Conservation (phyloP, 495 filamentous ascomycete species). For the Bombardia bombarda region DNA sequence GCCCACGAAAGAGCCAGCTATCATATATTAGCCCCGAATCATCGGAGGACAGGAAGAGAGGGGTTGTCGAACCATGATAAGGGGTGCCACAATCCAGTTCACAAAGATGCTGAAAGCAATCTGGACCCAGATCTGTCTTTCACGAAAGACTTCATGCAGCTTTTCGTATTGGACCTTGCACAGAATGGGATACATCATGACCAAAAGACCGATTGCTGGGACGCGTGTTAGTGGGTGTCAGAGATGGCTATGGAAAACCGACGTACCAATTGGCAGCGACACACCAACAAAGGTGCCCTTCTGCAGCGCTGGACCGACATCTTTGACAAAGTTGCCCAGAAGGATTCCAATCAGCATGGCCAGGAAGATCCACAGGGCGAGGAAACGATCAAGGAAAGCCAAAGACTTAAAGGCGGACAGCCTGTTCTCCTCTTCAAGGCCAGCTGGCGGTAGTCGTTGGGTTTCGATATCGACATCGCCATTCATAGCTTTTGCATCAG, state of each 20-base stretch:
- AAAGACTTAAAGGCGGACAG: conserved; percentile 44
- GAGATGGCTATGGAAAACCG: background rate
- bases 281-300: conserved; percentile 66
- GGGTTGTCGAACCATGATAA: conserved; percentile 63
- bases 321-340: conserved; percentile 68
- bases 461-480: too few relatives aligned
- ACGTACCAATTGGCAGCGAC: conserved; percentile 66
- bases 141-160: conserved; percentile 58
- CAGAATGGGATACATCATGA: conserved; percentile 95
- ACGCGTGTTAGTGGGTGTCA: background rate
- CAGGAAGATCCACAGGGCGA: conserved; percentile 79
- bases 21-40: background rate
- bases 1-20: conserved; percentile 73
- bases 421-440: too few relatives aligned
- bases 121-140: conserved; percentile 66
- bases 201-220: conserved; percentile 67
- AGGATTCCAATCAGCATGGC: conserved; percentile 77
- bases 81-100: conserved; percentile 87
- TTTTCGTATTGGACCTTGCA: conserved; percentile 87
- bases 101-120: conserved; percentile 68
- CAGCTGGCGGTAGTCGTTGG: too few relatives aligned
- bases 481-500: too few relatives aligned
- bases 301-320: conserved; percentile 53
- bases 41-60: background rate
- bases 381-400: conserved; percentile 64